Percentiles rank a stretch among this genome's conserved stretches.
Evolutionary conservation across 805 yeast species (phyloP).

Genomic region (Cyberlindnera japonica): DNA sequence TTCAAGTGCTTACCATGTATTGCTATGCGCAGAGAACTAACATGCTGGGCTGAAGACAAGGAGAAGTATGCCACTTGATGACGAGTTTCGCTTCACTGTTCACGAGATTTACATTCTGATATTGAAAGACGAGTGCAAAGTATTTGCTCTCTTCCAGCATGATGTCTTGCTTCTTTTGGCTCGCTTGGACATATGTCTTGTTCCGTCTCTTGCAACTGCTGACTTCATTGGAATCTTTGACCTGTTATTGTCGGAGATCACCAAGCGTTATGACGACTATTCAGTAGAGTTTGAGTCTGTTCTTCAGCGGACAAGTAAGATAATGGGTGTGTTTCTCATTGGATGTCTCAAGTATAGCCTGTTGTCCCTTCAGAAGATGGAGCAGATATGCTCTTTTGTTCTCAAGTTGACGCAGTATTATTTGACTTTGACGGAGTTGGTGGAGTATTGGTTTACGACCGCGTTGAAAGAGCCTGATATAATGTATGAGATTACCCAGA

Average conservation of each 20-base stretch:
- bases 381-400: slow-evolving; percentile 9
- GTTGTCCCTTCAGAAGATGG: slow-evolving; percentile 4
- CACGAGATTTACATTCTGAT: slow-evolving; percentile 11
- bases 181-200: slow-evolving; percentile 4
- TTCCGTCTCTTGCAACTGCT: slow-evolving; percentile 9
- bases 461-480: slow-evolving; percentile 18
- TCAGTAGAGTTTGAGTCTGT: slow-evolving; percentile 8
- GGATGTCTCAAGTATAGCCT: slow-evolving; percentile 9
- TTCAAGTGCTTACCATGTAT: no score
- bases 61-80: background rate
- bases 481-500: slow-evolving; percentile 7
- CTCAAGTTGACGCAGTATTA: slow-evolving; percentile 15
- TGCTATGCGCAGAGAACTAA: no score
- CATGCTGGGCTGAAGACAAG: no score
- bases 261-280: slow-evolving; percentile 16
- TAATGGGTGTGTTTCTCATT: slow-evolving; percentile 17
- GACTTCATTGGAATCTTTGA: slow-evolving; percentile 19
- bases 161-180: slow-evolving; percentile 16
- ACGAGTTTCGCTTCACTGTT: slow-evolving; percentile 6
- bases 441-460: slow-evolving; percentile 19
- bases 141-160: slow-evolving; percentile 12
- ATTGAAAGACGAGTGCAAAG: slow-evolving; percentile 7
- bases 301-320: slow-evolving; percentile 13
- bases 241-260: slow-evolving; percentile 13
- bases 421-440: slow-evolving; percentile 17